Evolutionary conservation across 1,284 basidiomycete species (phyloP).

Genomic region (Trichosporon asahii): DNA sequence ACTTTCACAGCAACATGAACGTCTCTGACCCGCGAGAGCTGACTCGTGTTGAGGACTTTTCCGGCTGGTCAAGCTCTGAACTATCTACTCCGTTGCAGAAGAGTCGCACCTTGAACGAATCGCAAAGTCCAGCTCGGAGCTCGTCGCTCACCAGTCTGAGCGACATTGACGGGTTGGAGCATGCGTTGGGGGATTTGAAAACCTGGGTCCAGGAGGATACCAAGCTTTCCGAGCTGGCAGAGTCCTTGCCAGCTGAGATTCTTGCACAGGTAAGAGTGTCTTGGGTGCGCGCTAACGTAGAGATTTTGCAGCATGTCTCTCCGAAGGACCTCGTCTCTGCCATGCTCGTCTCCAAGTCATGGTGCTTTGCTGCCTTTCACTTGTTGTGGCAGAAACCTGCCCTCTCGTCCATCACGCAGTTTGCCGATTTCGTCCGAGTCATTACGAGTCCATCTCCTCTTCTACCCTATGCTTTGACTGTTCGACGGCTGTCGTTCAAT

Average conservation of each 20-base stretch:
- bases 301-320: constrained; percentile 82
- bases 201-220: constrained; percentile 18
- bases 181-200: constrained; percentile 1
- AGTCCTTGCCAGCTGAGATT: constrained; percentile 74
- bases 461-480: constrained; percentile 83
- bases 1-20: not conserved
- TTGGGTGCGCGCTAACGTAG: constrained; percentile 30
- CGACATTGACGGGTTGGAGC: constrained; percentile 10
- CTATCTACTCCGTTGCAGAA: constrained; percentile 16
- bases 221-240: constrained; percentile 16
- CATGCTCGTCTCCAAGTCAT: constrained; percentile 80
- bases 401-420: constrained; percentile 60
- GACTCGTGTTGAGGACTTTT: not conserved
- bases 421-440: constrained; percentile 34
- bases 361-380: constrained; percentile 95
- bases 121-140: not conserved
- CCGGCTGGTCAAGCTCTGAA: constrained; percentile 13
- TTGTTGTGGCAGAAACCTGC: constrained; percentile 91
- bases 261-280: constrained; percentile 55
- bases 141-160: constrained; percentile 13
- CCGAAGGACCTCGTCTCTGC: constrained; percentile 70
- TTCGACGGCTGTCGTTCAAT: constrained; percentile 87
- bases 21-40: no score
- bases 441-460: constrained; percentile 56
- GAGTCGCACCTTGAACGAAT: not conserved